Base-by-base conservation (phyloP, 805 yeast genomes). In the Kodamaea kaohsiungensis region DNA sequence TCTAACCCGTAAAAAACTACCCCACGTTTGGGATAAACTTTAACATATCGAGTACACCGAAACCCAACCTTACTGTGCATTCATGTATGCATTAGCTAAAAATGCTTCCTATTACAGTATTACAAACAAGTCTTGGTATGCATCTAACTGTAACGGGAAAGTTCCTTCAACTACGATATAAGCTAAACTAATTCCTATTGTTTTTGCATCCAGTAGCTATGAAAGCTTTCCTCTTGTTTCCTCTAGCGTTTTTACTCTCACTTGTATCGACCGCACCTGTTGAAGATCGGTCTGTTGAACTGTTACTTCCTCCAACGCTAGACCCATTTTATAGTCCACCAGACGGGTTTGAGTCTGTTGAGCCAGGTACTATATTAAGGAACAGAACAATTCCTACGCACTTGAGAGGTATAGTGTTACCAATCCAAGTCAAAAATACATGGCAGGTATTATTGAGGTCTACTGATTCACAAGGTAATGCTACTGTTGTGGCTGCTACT, bases 401-500 rank as follows among this genome's bases (percentile, higher is more conserved):
- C n/a, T 46, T 52, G 59, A 56, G 63, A 46, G 52, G 48, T 52
- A 51, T 51, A 35, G 43, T 22, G 43, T 53, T 51, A 40, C 56
- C 55, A 38, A 49, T 54, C 7, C 51, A 59, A 18, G 49, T 59
- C 30, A 53, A 60, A 43, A 58, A 53, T 16, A 43, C 58, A 3
- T 58, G 48, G 45, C 56, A 53, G 35, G 3, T 50, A 13, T 16
- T 50, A 7, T 17, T 48, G 17, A 39, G 50, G n/a, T 43, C 57
- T 1, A 38, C 39, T 2, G 70, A 66, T 45, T 43, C 64, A 1
- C 53, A 57, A 40, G 70, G 70, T 1, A 60, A 65, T 37, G 61
- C 70, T 8, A 53, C 59, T 4, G 67, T 65, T 6, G 53, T 63
- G 19, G 64, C 65, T 2, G 51, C 70, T 13, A 67, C 71, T 1